Evolutionary conservation across 1,139 yeast genomes (phyloP).

Genomic region (Sugiyamaella paludigena): DNA sequence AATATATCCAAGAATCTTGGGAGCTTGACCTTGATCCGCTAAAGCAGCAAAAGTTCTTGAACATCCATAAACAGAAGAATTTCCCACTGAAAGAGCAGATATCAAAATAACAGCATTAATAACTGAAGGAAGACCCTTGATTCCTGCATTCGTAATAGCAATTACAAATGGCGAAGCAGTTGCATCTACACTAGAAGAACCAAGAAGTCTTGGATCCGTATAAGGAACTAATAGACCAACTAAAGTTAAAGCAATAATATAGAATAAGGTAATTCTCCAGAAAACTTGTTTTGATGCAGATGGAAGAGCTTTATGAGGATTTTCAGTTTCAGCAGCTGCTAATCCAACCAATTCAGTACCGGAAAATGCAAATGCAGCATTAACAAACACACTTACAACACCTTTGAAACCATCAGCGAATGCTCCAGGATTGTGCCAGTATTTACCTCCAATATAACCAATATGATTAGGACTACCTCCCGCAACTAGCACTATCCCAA

Average conservation of each 20-base stretch:
- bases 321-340: conserved; percentile 59
- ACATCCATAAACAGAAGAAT: conserved; percentile 71
- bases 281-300: conserved; percentile 70
- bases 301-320: conserved; percentile 65
- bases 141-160: conserved; percentile 56
- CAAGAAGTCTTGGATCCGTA: conserved; percentile 47
- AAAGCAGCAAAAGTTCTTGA: conserved; percentile 79
- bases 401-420: conserved; percentile 68
- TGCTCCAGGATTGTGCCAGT: conserved; percentile 63
- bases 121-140: conserved; percentile 60
- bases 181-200: conserved; percentile 50
- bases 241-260: conserved; percentile 57
- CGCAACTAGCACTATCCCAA: conserved; percentile 57
- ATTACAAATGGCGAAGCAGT: conserved; percentile 71
- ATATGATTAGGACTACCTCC: conserved; percentile 74
- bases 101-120: conserved; percentile 70
- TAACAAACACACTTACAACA: conserved; percentile 72
- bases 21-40: conserved; percentile 77
- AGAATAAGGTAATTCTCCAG: conserved; percentile 69
- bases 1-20: conserved; percentile 64
- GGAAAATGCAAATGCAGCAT: conserved; percentile 86
- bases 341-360: conserved; percentile 82
- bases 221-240: conserved; percentile 70
- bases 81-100: conserved; percentile 67
- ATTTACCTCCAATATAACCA: conserved; percentile 54